A percentile compares a stretch with the other conserved stretches of the same genome.
Evolutionary conservation across 257 asterid genomes (phyloP).

Genomic region (Nicotiana knightiana): DNA sequence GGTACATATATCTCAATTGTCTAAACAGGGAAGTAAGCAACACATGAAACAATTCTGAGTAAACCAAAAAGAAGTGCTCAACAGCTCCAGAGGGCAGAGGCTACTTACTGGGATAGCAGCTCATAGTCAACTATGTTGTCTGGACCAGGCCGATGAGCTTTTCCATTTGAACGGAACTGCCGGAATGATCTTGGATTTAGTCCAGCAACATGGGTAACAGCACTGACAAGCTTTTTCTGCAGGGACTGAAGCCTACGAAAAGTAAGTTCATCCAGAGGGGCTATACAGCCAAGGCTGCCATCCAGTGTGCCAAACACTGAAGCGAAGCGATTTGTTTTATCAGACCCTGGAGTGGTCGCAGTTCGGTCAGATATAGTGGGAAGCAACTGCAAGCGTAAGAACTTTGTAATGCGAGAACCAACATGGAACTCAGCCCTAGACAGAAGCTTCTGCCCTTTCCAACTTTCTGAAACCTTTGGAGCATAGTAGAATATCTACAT

Average conservation of each 20-base stretch:
- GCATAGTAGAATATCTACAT: constrained; percentile 83
- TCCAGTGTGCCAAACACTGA: constrained; percentile 85
- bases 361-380: constrained; percentile 67
- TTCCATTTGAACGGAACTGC: constrained; percentile 78
- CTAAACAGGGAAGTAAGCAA: neutral
- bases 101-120: constrained; percentile 80
- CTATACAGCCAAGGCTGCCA: constrained; percentile 93
- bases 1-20: neutral
- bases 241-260: constrained; percentile 94
- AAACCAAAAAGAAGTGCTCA: neutral
- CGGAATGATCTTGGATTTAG: constrained; percentile 89
- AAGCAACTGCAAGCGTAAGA: constrained; percentile 81
- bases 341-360: constrained; percentile 50
- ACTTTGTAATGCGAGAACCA: constrained; percentile 87
- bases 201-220: constrained; percentile 88
- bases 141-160: constrained; percentile 97
- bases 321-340: constrained; percentile 91
- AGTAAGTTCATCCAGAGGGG: constrained; percentile 92
- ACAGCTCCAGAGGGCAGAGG: neutral
- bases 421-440: constrained; percentile 95
- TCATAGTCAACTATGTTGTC: constrained; percentile 91
- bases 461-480: constrained; percentile 86
- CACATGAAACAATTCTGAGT: neutral
- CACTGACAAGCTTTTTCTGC: constrained; percentile 87
- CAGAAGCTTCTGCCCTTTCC: constrained; percentile 97